These are phyloP conservation scores for Ochetophila trinervis DNA, from an alignment of 306 rosid genomes.

Conservation along the genomic window DNA sequence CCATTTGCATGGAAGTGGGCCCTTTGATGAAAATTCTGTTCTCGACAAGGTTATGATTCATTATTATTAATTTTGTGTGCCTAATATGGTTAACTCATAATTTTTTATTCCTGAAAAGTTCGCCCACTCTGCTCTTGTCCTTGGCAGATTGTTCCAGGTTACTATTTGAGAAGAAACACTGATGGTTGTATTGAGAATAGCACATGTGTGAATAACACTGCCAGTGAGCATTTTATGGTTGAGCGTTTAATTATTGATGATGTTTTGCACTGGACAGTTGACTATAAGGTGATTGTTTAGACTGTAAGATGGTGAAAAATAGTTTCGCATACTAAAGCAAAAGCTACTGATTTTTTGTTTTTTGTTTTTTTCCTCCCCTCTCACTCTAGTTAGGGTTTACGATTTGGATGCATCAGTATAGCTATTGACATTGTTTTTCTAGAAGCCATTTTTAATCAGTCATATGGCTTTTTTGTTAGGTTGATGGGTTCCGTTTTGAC, in stretches of 20 bases:
- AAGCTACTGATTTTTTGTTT: neutral
- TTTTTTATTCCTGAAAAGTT: conserved; percentile 22
- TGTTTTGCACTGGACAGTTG: conserved; percentile 83
- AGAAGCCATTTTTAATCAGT: neutral
- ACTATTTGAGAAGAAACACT: conserved; percentile 83
- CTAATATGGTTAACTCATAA: conserved; percentile 4
- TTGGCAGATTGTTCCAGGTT: conserved; percentile 95
- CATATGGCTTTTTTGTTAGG: conserved; percentile 37
- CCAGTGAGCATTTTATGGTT: conserved; percentile 94
- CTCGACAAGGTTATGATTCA: conserved; percentile 71
- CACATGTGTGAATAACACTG: conserved; percentile 89
- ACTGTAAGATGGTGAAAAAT: conserved; percentile 15
- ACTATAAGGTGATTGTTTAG: conserved; percentile 71
- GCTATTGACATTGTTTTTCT: neutral
- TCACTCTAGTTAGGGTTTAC: neutral
- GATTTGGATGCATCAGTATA: conserved; percentile 7
- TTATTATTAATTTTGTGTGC: conserved; percentile 25
- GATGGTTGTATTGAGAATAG: conserved; percentile 91
- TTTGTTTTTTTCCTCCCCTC: neutral
- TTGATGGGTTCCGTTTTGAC: conserved; percentile 97
- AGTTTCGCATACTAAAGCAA: neutral
- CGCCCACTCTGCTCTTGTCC: conserved; percentile 27
- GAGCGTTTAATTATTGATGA: conserved; percentile 89
- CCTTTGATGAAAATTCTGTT: conserved; percentile 71
- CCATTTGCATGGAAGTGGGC: conserved; percentile 85